Evolutionary conservation across 192 early-diverging fungal species (phyloP).

Genomic region (Coemansia sp.): DNA sequence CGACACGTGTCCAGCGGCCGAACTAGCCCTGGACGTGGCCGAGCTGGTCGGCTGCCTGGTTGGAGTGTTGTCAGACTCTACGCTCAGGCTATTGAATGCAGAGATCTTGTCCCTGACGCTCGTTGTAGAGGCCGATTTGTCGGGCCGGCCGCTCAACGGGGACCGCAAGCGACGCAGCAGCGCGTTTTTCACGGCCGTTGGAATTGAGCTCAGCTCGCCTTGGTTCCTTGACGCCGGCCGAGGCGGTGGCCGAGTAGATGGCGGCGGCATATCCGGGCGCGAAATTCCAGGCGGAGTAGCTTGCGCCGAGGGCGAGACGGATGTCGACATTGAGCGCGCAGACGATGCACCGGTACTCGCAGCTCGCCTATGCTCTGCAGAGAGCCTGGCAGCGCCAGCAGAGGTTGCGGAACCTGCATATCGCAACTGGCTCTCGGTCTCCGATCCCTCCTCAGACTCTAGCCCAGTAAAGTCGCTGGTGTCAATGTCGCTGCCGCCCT

Average conservation of each 20-base stretch:
- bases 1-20: neutral
- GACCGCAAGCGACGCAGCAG: conserved; percentile 37
- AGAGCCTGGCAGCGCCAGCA: neutral
- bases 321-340: too few relatives aligned
- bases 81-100: conserved; percentile 37
- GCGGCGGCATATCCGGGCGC: conserved; percentile 45
- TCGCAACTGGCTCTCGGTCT: neutral
- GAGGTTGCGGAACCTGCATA: neutral
- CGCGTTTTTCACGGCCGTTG: conserved; percentile 32
- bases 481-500: conserved; percentile 13
- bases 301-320: neutral
- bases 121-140: conserved; percentile 14
- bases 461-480: conserved; percentile 15
- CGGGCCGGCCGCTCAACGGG: conserved; percentile 27
- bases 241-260: conserved; percentile 19
- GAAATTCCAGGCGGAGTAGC: neutral
- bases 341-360: neutral
- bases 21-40: neutral
- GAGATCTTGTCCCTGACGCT: conserved; percentile 48
- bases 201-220: conserved; percentile 16
- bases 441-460: conserved; percentile 1
- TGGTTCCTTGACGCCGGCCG: neutral
- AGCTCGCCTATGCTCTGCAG: neutral
- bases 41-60: neutral
- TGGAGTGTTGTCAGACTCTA: neutral